These are phyloP conservation scores for Lyophyllum shimeji DNA, from an alignment of 768 basidiomycete genomes.

Conservation along the genomic window DNA sequence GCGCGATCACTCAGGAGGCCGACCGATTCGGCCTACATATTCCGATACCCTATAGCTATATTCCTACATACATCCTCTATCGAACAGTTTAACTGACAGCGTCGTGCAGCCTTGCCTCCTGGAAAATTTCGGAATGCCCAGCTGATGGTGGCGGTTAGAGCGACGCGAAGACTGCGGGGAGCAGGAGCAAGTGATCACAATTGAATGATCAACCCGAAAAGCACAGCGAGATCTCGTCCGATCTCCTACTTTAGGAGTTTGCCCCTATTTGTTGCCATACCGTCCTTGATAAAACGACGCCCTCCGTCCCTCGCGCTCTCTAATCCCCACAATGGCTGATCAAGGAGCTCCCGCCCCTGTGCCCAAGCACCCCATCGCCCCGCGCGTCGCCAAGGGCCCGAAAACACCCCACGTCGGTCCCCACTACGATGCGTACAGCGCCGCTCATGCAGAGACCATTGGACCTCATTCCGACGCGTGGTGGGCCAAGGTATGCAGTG, in stretches of 20 bases:
- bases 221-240: neutral
- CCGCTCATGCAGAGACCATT: constrained; percentile 66
- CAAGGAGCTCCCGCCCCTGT: neutral
- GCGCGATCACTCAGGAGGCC: neutral
- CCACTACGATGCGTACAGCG: constrained; percentile 69
- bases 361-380: constrained; percentile 69
- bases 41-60: too few species aligned
- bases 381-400: constrained; percentile 59
- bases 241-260: constrained; percentile 8
- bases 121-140: neutral
- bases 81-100: too few species aligned
- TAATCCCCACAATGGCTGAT: constrained; percentile 9
- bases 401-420: constrained; percentile 82
- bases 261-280: constrained; percentile 10
- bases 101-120: too few species aligned
- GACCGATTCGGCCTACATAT: neutral
- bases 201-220: neutral
- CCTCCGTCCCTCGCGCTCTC: neutral
- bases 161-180: neutral
- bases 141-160: neutral
- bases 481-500: constrained; percentile 72
- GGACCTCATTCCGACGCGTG: constrained; percentile 79
- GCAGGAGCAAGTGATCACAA: neutral
- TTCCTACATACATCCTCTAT: too few species aligned
- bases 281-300: constrained; percentile 5